Evolutionary conservation across 495 filamentous ascomycete species (phyloP), one percentile per base, ranked within the genome.

Genomic region (Penicillium malachiteum): DNA sequence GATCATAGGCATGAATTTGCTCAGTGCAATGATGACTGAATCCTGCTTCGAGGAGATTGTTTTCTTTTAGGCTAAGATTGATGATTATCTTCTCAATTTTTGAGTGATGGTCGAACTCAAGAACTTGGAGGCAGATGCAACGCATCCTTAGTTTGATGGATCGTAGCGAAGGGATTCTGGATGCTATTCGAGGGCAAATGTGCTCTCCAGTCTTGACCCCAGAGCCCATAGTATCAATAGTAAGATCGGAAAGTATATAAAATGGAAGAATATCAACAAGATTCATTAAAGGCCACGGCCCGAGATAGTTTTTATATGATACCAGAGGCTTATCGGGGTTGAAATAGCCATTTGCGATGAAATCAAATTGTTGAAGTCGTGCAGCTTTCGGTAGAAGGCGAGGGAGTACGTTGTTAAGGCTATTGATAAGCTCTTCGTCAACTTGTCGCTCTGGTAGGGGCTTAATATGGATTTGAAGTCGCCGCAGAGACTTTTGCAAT

Each of bases 201-300:
- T 58, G 50, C 13, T 44, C 45, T 1, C 18, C 30, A 31, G 35
- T 17, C 10, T 14, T 14, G 16, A 54, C 4, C 13, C 48, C 35
- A 14, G 49, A 58, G 26, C 55, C 49, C 5, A 17, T 34, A 21
- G 50, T 58, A 42, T 58, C 55, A 53, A 58, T 58, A 3, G 48
- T 45, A 41, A 58, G 55, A 11, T 52, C 40, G n/a, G 49, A 48
- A 21, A 58, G 10, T 1, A 5, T 52, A 18, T 40, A 47, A 34
- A 37, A 14, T 14, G 18, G 37, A 32, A 58, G 33, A 13, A 16
- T 14, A 8, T 42, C 21, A 3, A 58, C 10, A 32, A 58, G 13
- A 7, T 3, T 16, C 11, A 16, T 48, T 9, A 43, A 40, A 10
- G 35, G 13, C 34, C 44, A 48, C 13, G 14, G 1, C 39, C 9